Base-by-base conservation (phyloP, 2,329 filamentous ascomycete genomes). In the Coccinonectria pachysandricola region DNA sequence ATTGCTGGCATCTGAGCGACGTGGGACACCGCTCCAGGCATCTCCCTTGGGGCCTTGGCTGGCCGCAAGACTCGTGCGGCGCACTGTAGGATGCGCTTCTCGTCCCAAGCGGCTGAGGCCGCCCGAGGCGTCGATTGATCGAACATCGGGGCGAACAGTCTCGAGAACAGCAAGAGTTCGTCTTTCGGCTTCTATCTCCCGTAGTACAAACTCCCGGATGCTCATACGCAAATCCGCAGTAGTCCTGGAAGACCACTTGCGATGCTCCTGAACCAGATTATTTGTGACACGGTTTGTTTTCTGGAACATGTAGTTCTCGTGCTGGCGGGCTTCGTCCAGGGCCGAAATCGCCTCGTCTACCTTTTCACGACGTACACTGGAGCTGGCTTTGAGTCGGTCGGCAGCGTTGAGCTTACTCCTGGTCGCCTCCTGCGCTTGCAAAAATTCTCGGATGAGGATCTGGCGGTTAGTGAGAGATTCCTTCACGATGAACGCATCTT, bases 41-140 rank as follows among this genome's bases (percentile, higher is more conserved):
- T 98, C 91, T n/a, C 91, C 91, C 60, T 93, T 93, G 25, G 91
- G 88, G 0, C 91, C 91, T 57, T 98, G 91, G 46, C 82, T 91
- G 23, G 83, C 82, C 10, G 83, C 82, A 40, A 95, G 59, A 54
- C 75, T 88, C 14, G 78, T 59, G 35, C 88, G 75, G 28, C 91
- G 74, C 33, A 62, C 54, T 5, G 76, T 60, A 3, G 91, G 88
- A 52, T 94, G 85, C 10, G 81, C 65, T 57, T 98, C 91, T 32
- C 91, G 76, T 21, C 91, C 91, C 17, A 98, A 68, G 21, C 91
- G 75, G 46, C 81, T 91, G 23, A 98, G 71, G 8, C 91, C 91
- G 28, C 91, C 91, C 6, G 81, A 87, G 19, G 80, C 68, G 56
- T 98, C 91, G 45, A 98, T 95, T 40, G 83, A 77, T 33, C 91